Evolutionary conservation across 2,329 filamentous ascomycete species (phyloP).

Genomic region (Neonectria sp.): DNA sequence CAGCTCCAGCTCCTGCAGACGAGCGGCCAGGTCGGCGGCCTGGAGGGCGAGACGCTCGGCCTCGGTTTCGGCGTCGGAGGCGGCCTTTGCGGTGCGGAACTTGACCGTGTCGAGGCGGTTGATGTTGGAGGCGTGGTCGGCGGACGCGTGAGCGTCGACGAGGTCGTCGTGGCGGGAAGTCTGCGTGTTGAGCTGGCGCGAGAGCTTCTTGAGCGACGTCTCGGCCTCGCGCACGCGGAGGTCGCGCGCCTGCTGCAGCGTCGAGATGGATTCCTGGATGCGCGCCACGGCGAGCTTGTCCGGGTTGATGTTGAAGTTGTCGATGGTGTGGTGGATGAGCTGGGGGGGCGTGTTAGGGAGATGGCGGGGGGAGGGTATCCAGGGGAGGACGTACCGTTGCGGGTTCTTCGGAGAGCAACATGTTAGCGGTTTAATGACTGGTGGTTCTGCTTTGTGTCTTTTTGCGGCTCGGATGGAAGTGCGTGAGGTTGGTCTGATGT

Average conservation of each 20-base stretch:
- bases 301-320: conserved; percentile 94
- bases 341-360: conserved; percentile 52
- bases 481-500: not conserved
- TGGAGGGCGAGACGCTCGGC: conserved; percentile 91
- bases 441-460: not conserved
- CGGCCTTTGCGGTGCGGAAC: conserved; percentile 94
- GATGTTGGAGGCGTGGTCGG: conserved; percentile 87
- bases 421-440: conserved; percentile 56
- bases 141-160: conserved; percentile 80
- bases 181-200: conserved; percentile 82
- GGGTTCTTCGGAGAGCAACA: conserved; percentile 96
- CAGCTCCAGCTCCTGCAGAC: conserved; percentile 85
- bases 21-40: conserved; percentile 80
- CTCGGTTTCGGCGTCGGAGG: conserved; percentile 91
- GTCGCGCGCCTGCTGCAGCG: conserved; percentile 87
- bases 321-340: conserved; percentile 92
- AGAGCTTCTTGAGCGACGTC: conserved; percentile 77
- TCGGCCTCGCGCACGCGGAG: conserved; percentile 82
- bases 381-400: conserved; percentile 75
- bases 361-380: not conserved
- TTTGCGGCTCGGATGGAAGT: not conserved
- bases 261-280: conserved; percentile 86
- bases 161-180: conserved; percentile 84
- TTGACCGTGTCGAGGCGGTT: conserved; percentile 92
- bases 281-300: conserved; percentile 89